A percentile compares a stretch with the other conserved stretches of the same genome.
Evolutionary conservation across 176 grass and related monocot genomes (phyloP).

Genomic region (Carex pumila): DNA sequence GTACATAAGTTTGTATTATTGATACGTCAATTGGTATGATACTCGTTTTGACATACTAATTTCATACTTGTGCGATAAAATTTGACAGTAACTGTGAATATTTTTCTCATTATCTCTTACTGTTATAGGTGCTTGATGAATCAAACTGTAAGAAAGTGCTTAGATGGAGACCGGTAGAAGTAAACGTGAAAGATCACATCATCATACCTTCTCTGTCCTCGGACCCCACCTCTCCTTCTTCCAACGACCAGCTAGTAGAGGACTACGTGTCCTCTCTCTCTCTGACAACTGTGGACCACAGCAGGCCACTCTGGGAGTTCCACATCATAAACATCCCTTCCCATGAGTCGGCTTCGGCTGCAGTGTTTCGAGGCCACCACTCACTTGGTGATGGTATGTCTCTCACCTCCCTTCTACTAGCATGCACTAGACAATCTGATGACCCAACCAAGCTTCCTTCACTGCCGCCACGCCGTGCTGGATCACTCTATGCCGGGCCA

Average conservation of each 20-base stretch:
- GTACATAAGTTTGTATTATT: neutral
- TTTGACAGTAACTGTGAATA: neutral
- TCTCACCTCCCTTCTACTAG: constrained; percentile 75
- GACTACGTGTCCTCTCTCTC: constrained; percentile 75
- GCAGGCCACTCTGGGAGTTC: constrained; percentile 77
- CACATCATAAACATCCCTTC: constrained; percentile 78
- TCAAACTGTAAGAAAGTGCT: constrained; percentile 14
- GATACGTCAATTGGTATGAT: neutral
- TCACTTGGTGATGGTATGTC: constrained; percentile 92
- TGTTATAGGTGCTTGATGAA: constrained; percentile 35
- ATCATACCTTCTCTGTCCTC: constrained; percentile 46
- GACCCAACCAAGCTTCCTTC: constrained; percentile 57
- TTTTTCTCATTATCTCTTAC: neutral
- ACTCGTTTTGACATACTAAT: neutral
- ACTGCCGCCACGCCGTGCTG: constrained; percentile 27
- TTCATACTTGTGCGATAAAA: neutral
- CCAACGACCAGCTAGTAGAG: constrained; percentile 41
- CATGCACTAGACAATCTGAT: constrained; percentile 60
- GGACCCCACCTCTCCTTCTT: constrained; percentile 29
- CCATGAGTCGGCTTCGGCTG: constrained; percentile 42
- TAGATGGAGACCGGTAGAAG: constrained; percentile 51
- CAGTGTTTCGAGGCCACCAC: constrained; percentile 70
- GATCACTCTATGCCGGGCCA: constrained; percentile 34
- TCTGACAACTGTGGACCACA: constrained; percentile 42
- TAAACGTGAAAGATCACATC: constrained; percentile 60